Percentiles rank a stretch among this genome's conserved stretches.
phyloP scores from a whole-genome alignment of 1,139 yeast species.

The Scheffersomyces illinoinensis region DNA sequence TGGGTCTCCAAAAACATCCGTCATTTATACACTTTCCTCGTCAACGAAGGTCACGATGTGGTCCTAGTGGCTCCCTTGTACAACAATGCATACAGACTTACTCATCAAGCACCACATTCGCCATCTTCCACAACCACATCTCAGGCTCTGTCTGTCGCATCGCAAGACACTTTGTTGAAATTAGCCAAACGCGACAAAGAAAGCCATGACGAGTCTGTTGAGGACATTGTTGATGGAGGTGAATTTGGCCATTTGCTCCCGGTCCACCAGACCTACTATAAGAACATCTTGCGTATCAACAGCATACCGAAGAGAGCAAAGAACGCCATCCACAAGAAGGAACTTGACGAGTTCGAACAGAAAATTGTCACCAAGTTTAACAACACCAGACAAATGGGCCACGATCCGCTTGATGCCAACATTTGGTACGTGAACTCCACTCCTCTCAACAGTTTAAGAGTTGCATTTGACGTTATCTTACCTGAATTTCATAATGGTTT shows the following conservation, averaged over 20 bases:
- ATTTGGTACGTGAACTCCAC: slow-evolving; percentile 43
- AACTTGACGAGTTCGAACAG: background rate
- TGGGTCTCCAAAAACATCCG: slow-evolving; percentile 42
- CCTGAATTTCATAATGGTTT: slow-evolving; percentile 31
- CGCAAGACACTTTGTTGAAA: background rate
- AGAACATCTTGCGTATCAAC: slow-evolving; percentile 18
- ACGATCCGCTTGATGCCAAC: slow-evolving; percentile 34
- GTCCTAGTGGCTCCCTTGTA: slow-evolving; percentile 35
- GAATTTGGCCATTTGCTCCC: slow-evolving; percentile 37
- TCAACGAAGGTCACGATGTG: slow-evolving; percentile 31
- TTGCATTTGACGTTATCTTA: slow-evolving; percentile 34
- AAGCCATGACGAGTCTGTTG: background rate
- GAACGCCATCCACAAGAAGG: slow-evolving; percentile 15
- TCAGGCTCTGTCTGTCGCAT: background rate
- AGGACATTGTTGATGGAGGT: slow-evolving; percentile 26
- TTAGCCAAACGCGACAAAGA: slow-evolving; percentile 1
- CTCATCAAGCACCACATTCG: background rate
- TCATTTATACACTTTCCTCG: slow-evolving; percentile 25
- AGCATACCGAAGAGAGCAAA: slow-evolving; percentile 20
- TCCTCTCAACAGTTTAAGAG: slow-evolving; percentile 30
- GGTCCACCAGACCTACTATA: slow-evolving; percentile 32
- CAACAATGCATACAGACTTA: slow-evolving; percentile 7
- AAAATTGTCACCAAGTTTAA: background rate
- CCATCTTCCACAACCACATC: background rate
- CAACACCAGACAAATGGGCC: slow-evolving; percentile 22